Percentiles rank a stretch among this genome's conserved stretches.
Conservation (phyloP, 1,284 basidiomycete species). For the Cryptococcus deneoformans region DNA sequence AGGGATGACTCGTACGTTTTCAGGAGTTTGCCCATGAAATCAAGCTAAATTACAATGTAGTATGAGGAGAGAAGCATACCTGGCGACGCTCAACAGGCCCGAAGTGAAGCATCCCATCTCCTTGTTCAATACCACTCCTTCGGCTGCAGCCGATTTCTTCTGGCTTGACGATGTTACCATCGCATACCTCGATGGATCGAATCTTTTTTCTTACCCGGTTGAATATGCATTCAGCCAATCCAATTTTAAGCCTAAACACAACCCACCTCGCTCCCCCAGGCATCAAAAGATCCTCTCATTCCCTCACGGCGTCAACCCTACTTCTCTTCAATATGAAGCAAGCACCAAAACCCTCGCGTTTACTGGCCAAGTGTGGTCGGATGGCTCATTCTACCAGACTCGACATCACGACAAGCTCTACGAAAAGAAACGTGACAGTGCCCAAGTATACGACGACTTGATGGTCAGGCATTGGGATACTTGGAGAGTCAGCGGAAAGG, state of each 20-base stretch:
- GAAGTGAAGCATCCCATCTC: slow-evolving; percentile 11
- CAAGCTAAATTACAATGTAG: slow-evolving; percentile 45
- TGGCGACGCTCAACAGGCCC: slow-evolving; percentile 42
- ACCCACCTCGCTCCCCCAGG: slow-evolving; percentile 6
- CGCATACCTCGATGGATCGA: slow-evolving; percentile 45
- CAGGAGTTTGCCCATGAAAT: background rate
- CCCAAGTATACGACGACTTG: slow-evolving; percentile 71
- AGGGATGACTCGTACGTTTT: slow-evolving; percentile 65
- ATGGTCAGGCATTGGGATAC: slow-evolving; percentile 86
- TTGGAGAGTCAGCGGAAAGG: slow-evolving; percentile 70
- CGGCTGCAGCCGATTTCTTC: slow-evolving; percentile 27
- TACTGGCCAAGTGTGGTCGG: slow-evolving; percentile 68
- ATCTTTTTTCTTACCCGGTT: slow-evolving; percentile 21
- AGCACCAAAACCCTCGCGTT: slow-evolving; percentile 53
- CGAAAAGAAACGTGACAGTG: slow-evolving; percentile 67
- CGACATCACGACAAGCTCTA: slow-evolving; percentile 66
- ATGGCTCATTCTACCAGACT: slow-evolving; percentile 66
- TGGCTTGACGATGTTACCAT: slow-evolving; percentile 42
- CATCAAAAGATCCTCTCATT: slow-evolving; percentile 18
- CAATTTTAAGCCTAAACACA: background rate
- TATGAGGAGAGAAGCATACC: slow-evolving; percentile 64
- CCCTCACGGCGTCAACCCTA: slow-evolving; percentile 54
- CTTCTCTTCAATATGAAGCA: slow-evolving; percentile 64
- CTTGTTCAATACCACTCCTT: slow-evolving; percentile 22
- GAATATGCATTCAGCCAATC: background rate